Conservation (phyloP, 495 filamentous ascomycete genomes). For the Margaritispora aquatica region DNA sequence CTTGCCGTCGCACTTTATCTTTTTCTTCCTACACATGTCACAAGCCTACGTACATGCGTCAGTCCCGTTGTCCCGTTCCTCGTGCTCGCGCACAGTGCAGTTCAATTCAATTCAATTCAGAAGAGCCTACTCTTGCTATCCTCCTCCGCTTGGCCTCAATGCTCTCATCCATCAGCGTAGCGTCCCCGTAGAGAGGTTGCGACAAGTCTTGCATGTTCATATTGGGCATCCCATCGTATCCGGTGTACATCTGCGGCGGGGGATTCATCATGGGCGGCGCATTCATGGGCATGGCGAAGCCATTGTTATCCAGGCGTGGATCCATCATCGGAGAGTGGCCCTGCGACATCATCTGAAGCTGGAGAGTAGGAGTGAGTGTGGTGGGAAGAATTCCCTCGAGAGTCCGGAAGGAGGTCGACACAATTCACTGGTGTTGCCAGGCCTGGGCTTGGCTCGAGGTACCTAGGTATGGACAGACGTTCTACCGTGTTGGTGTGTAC, state of each 20-base stretch:
- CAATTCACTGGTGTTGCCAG: background rate
- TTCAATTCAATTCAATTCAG: too few species aligned
- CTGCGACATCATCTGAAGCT: constrained; percentile 10
- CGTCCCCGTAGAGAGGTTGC: constrained; percentile 57
- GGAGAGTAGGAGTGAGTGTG: background rate
- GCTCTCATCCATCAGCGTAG: constrained; percentile 50
- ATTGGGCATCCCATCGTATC: constrained; percentile 57
- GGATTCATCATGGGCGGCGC: constrained; percentile 56
- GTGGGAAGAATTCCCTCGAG: background rate
- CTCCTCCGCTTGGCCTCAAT: constrained; percentile 86
- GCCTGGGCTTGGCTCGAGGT: background rate
- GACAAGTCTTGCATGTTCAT: constrained; percentile 40
- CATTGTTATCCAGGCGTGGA: constrained; percentile 33
- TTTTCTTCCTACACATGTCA: constrained; percentile 99
- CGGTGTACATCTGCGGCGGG: constrained; percentile 66
- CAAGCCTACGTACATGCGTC: constrained; percentile 65
- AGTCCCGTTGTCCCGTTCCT: constrained; percentile 21
- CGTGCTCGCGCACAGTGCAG: too few species aligned
- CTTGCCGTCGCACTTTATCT: constrained; percentile 99
- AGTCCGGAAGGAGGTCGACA: background rate
- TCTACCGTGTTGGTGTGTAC: background rate
- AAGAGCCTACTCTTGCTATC: constrained; percentile 69
- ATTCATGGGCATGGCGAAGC: constrained; percentile 44
- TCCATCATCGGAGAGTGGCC: constrained; percentile 35
- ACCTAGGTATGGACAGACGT: background rate